Percentiles rank a stretch among this genome's conserved stretches.
Conservation (phyloP, 805 yeast genomes). For the Spencermartinsiella europaea region DNA sequence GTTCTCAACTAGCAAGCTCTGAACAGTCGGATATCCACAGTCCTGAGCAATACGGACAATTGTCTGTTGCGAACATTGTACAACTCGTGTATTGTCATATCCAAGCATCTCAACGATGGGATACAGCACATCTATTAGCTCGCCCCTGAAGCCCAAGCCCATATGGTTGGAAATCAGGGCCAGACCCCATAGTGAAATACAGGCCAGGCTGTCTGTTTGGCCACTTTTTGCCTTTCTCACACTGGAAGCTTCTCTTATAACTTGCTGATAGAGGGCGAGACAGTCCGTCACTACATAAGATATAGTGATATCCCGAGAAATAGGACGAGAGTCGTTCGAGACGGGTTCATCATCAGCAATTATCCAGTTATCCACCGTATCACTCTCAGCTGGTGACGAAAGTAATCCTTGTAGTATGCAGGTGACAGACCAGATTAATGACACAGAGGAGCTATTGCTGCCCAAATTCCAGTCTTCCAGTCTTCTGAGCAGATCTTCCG, state of each 20-base stretch:
- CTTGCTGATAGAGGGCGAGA: not conserved
- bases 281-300: not conserved
- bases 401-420: not conserved
- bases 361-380: not conserved
- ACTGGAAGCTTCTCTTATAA: not conserved
- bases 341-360: not conserved
- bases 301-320: too few species aligned
- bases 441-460: not conserved
- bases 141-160: constrained; percentile 42
- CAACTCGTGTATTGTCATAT: constrained; percentile 40
- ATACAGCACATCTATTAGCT: constrained; percentile 65
- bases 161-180: constrained; percentile 19
- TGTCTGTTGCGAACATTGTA: constrained; percentile 51
- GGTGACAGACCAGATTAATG: not conserved
- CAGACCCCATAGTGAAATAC: constrained; percentile 21
- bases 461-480: not conserved
- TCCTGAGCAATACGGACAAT: constrained; percentile 45
- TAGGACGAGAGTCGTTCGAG: too few species aligned
- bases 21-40: constrained; percentile 49
- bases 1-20: constrained; percentile 54
- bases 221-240: not conserved
- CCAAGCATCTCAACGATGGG: constrained; percentile 73
- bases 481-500: not conserved
- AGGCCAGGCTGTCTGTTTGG: constrained; percentile 4
- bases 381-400: not conserved